Conservation (phyloP, 176 grass and related monocot species). For the Avena sativa region DNA sequence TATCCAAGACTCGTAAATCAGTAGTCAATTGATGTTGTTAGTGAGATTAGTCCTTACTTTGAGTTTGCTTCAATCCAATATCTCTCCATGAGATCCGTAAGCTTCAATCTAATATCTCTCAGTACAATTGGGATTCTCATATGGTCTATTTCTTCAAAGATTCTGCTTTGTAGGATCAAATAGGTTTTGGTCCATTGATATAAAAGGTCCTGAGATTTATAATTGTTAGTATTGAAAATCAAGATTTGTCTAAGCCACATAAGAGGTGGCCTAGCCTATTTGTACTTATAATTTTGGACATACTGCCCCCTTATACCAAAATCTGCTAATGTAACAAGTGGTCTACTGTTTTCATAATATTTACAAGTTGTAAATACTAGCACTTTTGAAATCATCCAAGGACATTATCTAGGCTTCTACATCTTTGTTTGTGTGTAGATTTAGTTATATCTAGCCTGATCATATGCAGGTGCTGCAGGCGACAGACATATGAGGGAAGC, state of each 20-base stretch:
- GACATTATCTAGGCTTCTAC: background rate
- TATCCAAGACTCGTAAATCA: too few relatives aligned
- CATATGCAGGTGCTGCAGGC: background rate
- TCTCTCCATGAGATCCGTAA: too few relatives aligned
- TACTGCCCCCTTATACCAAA: background rate
- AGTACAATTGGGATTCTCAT: too few relatives aligned
- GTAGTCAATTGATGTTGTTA: too few relatives aligned
- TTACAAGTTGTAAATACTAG: constrained; percentile 25
- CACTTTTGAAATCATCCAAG: constrained; percentile 6
- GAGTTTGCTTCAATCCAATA: too few relatives aligned
- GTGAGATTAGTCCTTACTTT: too few relatives aligned
- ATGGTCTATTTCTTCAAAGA: too few relatives aligned
- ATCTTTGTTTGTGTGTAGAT: constrained; percentile 5
- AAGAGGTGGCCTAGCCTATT: background rate
- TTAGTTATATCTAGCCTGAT: background rate
- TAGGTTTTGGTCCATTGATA: constrained; percentile 5
- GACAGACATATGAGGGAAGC: too few relatives aligned
- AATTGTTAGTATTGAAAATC: background rate
- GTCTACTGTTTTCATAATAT: constrained; percentile 8
- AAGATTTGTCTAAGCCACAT: constrained; percentile 10
- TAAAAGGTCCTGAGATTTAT: constrained; percentile 1
- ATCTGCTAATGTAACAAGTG: background rate
- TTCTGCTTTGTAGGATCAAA: too few relatives aligned
- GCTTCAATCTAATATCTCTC: too few relatives aligned
- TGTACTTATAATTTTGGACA: background rate